These are phyloP conservation scores for Penicillium sp. DNA, from an alignment of 2,329 filamentous ascomycete genomes.

Conservation along the genomic window DNA sequence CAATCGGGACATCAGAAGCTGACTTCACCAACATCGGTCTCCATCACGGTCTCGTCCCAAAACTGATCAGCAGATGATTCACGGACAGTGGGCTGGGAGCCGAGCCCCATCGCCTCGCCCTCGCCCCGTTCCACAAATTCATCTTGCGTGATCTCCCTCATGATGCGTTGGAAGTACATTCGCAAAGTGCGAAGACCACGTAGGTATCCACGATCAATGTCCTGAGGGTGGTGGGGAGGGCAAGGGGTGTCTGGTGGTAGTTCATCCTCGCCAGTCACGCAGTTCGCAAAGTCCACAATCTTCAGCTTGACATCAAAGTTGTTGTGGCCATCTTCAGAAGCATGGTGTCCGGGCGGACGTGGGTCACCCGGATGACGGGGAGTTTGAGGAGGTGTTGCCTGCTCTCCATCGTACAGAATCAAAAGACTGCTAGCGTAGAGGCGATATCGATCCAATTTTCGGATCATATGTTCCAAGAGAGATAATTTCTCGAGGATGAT, in stretches of 20 bases:
- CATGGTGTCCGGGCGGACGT: slow-evolving; percentile 40
- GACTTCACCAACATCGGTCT: slow-evolving; percentile 49
- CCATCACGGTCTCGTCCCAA: slow-evolving; percentile 49
- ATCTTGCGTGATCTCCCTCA: slow-evolving; percentile 68
- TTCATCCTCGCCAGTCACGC: slow-evolving; percentile 81
- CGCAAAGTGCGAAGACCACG: slow-evolving; percentile 78
- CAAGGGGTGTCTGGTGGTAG: slow-evolving; percentile 64
- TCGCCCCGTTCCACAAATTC: slow-evolving; percentile 51
- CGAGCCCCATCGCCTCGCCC: slow-evolving; percentile 45
- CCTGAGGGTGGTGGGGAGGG: slow-evolving; percentile 77
- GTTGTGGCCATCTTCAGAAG: slow-evolving; percentile 43
- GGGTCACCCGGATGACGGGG: slow-evolving; percentile 31
- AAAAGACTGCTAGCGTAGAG: slow-evolving; percentile 95
- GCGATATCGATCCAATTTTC: slow-evolving; percentile 78
- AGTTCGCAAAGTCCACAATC: slow-evolving; percentile 98
- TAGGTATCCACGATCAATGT: slow-evolving; percentile 86
- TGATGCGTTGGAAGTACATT: slow-evolving; percentile 84
- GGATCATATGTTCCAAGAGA: slow-evolving; percentile 80
- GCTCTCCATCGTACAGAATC: slow-evolving; percentile 91
- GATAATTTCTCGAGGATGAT: slow-evolving; percentile 81
- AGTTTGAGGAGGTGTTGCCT: slow-evolving; percentile 28
- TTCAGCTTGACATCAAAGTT: slow-evolving; percentile 71
- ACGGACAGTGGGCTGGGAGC: slow-evolving; percentile 38
- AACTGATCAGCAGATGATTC: slow-evolving; percentile 38
- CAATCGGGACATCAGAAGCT: slow-evolving; percentile 40